Evolutionary conservation across 2,329 filamentous ascomycete genomes (phyloP), one percentile per base, ranked within the genome.

Genomic region (Laburnicola sp.): DNA sequence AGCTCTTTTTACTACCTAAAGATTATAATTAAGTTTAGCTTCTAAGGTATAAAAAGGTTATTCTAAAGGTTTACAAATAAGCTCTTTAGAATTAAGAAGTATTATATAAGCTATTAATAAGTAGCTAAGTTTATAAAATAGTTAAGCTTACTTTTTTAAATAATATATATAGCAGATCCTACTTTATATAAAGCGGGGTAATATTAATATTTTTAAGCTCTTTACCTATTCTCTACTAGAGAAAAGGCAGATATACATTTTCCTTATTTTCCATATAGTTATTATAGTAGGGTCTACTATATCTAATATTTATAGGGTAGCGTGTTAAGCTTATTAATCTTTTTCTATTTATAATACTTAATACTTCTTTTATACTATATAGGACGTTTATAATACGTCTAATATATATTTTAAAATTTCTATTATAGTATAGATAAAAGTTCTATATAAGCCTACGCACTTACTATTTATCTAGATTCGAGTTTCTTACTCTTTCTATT

Each of bases 391-490:
- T 26, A 2, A 44, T 44, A 9, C 22, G 3, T 2, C 26, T 10
- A 23, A 42, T 27, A 27, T 41, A 38, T 4, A 11, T 2, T 11
- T 40, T 23, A 3, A 10, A 6, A 35, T 57, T 28, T 8, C 30
- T 43, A 6, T 40, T 30, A 22, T 32, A 48, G 16, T 30, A 36
- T 34, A 46, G 44, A 11, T 47, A 25, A 2, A 48, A 27, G 1
- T 42, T 22, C 21, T 38, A 3, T 16, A 57, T 23, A 35, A 57
- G 50, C n/a, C 36, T 31, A 2, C 31, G 21, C 9, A 45, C 41
- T 36, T 57, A 37, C 22, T 51, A 30, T 21, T 16, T 34, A 26
- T 54, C 51, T 8, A 45, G 44, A 32, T 46, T 11, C 28, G 43
- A 6, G 3, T 35, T 8, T 4, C 25, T 40, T 2, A 57, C 38